Percentiles rank a stretch among this genome's conserved stretches.
phyloP scores from a whole-genome alignment of 768 basidiomycete genomes.

The Mycena alexandri region DNA sequence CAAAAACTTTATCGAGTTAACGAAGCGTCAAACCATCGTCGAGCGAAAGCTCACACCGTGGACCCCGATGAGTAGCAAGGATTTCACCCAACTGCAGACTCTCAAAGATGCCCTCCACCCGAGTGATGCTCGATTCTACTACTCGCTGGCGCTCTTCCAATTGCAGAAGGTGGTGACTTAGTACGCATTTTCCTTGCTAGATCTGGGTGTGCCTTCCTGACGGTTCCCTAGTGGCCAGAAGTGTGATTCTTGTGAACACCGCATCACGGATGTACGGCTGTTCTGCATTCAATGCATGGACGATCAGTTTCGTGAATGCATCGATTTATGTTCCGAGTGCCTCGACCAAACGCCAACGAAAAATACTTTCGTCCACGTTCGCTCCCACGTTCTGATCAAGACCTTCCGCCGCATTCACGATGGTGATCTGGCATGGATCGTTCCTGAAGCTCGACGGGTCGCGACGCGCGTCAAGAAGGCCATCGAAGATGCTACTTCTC shows the following conservation, averaged over 20 bases:
- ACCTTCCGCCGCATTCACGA: constrained; percentile 28
- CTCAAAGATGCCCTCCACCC: constrained; percentile 9
- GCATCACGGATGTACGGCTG: constrained; percentile 1
- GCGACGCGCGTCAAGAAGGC: constrained; percentile 25
- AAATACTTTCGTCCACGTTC: constrained; percentile 18
- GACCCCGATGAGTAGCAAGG: constrained; percentile 16
- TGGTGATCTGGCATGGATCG: constrained; percentile 25
- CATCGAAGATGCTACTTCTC: constrained; percentile 1
- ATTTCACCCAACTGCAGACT: constrained; percentile 7
- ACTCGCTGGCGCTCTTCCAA: constrained; percentile 13
- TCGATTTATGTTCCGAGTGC: constrained; percentile 26
- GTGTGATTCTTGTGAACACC: constrained; percentile 26
- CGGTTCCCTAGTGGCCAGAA: neutral
- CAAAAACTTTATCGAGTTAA: constrained; percentile 22
- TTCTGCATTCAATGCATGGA: constrained; percentile 36
- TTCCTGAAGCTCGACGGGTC: constrained; percentile 28
- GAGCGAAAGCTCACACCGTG: constrained; percentile 10
- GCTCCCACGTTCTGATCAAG: constrained; percentile 28
- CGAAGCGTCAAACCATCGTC: neutral
- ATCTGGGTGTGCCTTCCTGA: neutral
- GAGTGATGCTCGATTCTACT: constrained; percentile 30
- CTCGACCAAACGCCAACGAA: constrained; percentile 19
- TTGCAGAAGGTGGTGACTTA: constrained; percentile 10
- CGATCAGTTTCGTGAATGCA: constrained; percentile 1
- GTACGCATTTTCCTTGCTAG: constrained; percentile 2